These are phyloP conservation scores for Colletotrichum abscissum DNA, from an alignment of 2,329 filamentous ascomycete genomes.

Conservation along the genomic window DNA sequence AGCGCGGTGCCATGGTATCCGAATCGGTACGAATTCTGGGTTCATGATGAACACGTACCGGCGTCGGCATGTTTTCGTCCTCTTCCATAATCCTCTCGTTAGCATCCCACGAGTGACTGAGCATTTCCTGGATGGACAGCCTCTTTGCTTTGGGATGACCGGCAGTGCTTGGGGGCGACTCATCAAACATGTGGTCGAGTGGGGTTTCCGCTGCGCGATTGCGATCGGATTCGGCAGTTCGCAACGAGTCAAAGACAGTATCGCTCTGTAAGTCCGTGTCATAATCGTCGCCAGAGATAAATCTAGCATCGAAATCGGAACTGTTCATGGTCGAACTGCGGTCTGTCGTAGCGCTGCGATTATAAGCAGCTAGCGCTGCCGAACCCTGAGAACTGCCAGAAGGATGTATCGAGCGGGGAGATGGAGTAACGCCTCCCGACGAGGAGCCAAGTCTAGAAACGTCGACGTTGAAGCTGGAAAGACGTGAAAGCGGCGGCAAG, in stretches of 20 bases:
- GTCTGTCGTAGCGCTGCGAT: slow-evolving; percentile 54
- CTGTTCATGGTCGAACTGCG: slow-evolving; percentile 74
- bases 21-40: slow-evolving; percentile 38
- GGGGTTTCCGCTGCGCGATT: slow-evolving; percentile 76
- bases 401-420: slow-evolving; percentile 53
- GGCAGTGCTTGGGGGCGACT: slow-evolving; percentile 73
- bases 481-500: slow-evolving; percentile 62
- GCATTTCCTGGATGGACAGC: slow-evolving; percentile 68
- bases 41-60: slow-evolving; percentile 54
- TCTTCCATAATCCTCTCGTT: slow-evolving; percentile 71
- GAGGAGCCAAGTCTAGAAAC: slow-evolving; percentile 56
- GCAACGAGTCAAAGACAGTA: slow-evolving; percentile 80
- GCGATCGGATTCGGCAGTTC: slow-evolving; percentile 76
- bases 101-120: slow-evolving; percentile 65
- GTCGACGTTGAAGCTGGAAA: slow-evolving; percentile 67
- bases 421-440: slow-evolving; percentile 51
- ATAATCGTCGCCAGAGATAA: slow-evolving; percentile 78
- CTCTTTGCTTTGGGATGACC: slow-evolving; percentile 65
- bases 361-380: slow-evolving; percentile 55
- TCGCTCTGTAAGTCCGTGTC: slow-evolving; percentile 85
- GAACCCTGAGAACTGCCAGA: slow-evolving; percentile 56
- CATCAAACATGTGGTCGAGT: slow-evolving; percentile 84
- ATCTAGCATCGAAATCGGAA: slow-evolving; percentile 75
- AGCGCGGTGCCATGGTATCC: slow-evolving; percentile 40
- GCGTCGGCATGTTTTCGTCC: slow-evolving; percentile 67